These are phyloP conservation scores for Cordyceps cateniannulata DNA, from an alignment of 2,329 filamentous ascomycete genomes.

Conservation along the genomic window DNA sequence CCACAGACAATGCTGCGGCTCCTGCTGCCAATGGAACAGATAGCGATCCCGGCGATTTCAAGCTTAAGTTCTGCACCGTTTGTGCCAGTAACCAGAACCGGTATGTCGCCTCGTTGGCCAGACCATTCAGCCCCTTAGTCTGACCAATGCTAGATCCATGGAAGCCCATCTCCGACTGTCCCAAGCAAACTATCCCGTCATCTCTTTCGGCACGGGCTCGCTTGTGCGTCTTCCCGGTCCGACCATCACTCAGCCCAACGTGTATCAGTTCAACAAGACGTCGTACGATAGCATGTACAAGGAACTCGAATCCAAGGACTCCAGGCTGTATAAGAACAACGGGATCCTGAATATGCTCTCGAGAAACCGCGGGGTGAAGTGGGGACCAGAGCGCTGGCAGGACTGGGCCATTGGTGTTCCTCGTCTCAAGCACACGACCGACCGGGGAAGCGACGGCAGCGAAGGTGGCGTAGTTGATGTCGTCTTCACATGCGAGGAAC, in stretches of 20 bases:
- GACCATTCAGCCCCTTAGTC: neutral
- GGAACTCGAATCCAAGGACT: conserved; percentile 80
- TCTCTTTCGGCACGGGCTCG: conserved; percentile 94
- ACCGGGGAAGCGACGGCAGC: conserved; percentile 72
- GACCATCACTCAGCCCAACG: conserved; percentile 86
- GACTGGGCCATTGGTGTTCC: conserved; percentile 90
- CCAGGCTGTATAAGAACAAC: conserved; percentile 81
- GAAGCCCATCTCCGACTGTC: conserved; percentile 95
- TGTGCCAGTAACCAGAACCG: conserved; percentile 98
- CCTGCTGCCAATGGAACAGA: conserved; percentile 36
- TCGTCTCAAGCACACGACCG: conserved; percentile 65
- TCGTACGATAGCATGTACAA: conserved; percentile 94
- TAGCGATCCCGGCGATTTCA: conserved; percentile 59
- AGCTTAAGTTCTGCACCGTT: conserved; percentile 96
- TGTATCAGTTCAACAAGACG: conserved; percentile 96
- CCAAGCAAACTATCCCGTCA: conserved; percentile 82
- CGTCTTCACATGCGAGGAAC: conserved; percentile 94
- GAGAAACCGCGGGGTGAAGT: conserved; percentile 86
- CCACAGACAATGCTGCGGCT: conserved; percentile 34
- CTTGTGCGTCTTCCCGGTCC: conserved; percentile 90
- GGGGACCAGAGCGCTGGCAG: conserved; percentile 94
- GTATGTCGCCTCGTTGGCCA: conserved; percentile 39
- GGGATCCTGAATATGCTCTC: conserved; percentile 94
- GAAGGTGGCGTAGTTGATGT: conserved; percentile 89
- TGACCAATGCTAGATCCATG: conserved; percentile 62